These are phyloP conservation scores for Cucurbita ficifolia DNA, from an alignment of 306 rosid species.

Conservation along the genomic window DNA sequence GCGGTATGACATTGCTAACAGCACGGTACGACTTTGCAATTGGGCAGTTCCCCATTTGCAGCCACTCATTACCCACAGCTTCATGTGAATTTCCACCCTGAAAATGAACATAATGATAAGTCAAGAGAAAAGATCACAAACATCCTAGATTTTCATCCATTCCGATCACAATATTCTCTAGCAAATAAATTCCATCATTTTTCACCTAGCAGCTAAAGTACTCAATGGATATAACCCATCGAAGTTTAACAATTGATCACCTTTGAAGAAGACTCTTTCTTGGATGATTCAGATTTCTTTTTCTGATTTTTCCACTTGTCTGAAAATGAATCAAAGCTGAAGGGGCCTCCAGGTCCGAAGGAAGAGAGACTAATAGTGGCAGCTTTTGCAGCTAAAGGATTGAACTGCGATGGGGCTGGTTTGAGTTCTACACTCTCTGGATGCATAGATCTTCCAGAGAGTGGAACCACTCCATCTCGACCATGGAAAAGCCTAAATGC, in stretches of 20 bases:
- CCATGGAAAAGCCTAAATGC: constrained; percentile 97
- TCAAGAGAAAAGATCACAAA: not conserved
- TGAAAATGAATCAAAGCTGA: constrained; percentile 67
- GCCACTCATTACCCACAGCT: constrained; percentile 74
- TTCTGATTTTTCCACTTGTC: constrained; percentile 69
- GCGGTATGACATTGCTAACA: constrained; percentile 69
- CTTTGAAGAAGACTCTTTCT: constrained; percentile 60
- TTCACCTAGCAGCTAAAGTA: not conserved
- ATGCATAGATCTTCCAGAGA: constrained; percentile 47
- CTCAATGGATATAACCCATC: not conserved
- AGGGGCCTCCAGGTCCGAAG: constrained; percentile 84
- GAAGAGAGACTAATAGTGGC: constrained; percentile 95
- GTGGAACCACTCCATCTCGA: constrained; percentile 86
- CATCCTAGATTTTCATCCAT: not conserved
- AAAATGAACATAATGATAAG: constrained; percentile 10
- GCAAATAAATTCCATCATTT: not conserved
- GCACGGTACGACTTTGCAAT: constrained; percentile 91
- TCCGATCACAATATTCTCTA: not conserved
- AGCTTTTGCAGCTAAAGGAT: constrained; percentile 95
- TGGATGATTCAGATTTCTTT: constrained; percentile 56
- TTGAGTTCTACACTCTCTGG: constrained; percentile 32
- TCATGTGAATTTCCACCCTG: constrained; percentile 70
- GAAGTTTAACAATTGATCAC: constrained; percentile 10
- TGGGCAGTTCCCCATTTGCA: constrained; percentile 77
- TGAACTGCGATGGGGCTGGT: constrained; percentile 44